Conservation (phyloP, 2,329 filamentous ascomycete species). For the Waltergamsia citrina region DNA sequence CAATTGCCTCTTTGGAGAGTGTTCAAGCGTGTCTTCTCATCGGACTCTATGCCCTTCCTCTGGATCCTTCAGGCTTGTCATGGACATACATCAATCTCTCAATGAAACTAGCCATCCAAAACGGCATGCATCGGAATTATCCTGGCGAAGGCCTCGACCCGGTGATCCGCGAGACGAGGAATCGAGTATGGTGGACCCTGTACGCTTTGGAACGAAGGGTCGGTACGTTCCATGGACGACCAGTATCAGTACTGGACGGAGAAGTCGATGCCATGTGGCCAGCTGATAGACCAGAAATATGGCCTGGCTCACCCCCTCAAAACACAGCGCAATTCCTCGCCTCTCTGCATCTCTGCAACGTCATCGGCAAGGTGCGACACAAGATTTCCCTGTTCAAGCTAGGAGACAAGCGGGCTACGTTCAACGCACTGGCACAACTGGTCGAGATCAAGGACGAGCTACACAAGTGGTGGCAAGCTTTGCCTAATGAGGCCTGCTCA, state of each 20-base stretch:
- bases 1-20: conserved; percentile 43
- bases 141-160: conserved; percentile 34
- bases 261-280: conserved; percentile 46
- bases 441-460: conserved; percentile 27
- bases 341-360: conserved; percentile 24
- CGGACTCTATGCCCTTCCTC: conserved; percentile 42
- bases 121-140: conserved; percentile 47
- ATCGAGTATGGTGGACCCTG: conserved; percentile 47
- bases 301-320: conserved; percentile 25
- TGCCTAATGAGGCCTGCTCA: no score
- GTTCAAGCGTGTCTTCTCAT: conserved; percentile 48
- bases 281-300: conserved; percentile 31
- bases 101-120: conserved; percentile 48
- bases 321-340: conserved; percentile 38
- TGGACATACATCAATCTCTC: conserved; percentile 48
- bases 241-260: conserved; percentile 38
- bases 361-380: conserved; percentile 24
- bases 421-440: no score
- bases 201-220: conserved; percentile 48
- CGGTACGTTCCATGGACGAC: conserved; percentile 45
- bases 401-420: no score
- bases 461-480: no score
- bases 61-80: conserved; percentile 45
- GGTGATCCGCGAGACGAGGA: conserved; percentile 39
- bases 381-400: conserved; percentile 19